phyloP scores from a whole-genome alignment of 2,329 filamentous ascomycete species.

The Pseudocercospora musae region DNA sequence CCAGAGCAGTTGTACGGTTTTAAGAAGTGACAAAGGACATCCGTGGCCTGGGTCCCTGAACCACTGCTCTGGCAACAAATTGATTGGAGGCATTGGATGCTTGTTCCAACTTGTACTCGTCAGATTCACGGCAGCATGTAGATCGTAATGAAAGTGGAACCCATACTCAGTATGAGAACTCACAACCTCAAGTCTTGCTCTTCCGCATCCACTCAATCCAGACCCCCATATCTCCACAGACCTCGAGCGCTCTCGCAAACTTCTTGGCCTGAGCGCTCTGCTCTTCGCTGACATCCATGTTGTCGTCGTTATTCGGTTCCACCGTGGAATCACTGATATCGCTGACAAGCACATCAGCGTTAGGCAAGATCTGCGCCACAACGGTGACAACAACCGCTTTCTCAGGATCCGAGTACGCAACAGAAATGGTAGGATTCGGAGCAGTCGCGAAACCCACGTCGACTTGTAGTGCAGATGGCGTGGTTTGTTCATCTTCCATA shows the following conservation, averaged over 20 bases:
- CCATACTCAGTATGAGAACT: no score
- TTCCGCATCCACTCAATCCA: slow-evolving; percentile 51
- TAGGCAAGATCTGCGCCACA: slow-evolving; percentile 20
- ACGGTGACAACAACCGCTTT: slow-evolving; percentile 43
- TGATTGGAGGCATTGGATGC: no score
- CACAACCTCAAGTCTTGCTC: background rate
- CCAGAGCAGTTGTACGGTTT: no score
- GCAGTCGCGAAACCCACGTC: slow-evolving; percentile 33
- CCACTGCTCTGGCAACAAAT: no score
- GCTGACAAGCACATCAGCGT: slow-evolving; percentile 19
- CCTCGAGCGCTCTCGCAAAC: slow-evolving; percentile 45
- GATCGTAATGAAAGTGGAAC: no score
- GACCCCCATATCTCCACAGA: slow-evolving; percentile 49
- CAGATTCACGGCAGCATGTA: no score
- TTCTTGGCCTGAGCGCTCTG: slow-evolving; percentile 31
- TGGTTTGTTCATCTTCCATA: background rate
- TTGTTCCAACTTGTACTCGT: no score
- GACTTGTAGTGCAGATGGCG: slow-evolving; percentile 23
- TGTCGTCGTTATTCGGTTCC: slow-evolving; percentile 7
- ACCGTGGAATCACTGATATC: slow-evolving; percentile 7
- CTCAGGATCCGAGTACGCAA: slow-evolving; percentile 42
- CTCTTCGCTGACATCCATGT: slow-evolving; percentile 29
- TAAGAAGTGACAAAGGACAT: no score
- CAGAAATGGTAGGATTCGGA: slow-evolving; percentile 31
- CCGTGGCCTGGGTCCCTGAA: no score